These are phyloP conservation scores for Gracilaria gracilis DNA, from an alignment of 23 red algal genomes.

Conservation along the genomic window DNA sequence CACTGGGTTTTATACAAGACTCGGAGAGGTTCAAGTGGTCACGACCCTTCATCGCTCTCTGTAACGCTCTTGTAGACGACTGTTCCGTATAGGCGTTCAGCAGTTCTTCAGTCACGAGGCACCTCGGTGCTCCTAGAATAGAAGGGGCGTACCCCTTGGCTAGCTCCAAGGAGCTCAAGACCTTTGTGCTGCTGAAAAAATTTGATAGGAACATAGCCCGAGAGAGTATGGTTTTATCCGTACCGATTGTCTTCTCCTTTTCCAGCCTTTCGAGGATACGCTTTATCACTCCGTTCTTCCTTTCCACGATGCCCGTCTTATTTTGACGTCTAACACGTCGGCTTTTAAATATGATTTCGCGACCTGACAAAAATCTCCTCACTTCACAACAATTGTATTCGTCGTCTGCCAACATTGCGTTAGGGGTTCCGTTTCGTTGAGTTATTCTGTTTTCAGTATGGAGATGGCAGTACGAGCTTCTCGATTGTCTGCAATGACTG, in stretches of 20 bases:
- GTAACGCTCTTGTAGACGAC: constrained; percentile 18
- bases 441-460: too few relatives aligned
- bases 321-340: constrained; percentile 36
- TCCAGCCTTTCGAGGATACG: too few relatives aligned
- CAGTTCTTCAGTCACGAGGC: constrained; percentile 16
- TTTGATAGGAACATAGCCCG: constrained; percentile 39
- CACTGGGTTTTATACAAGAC: not conserved
- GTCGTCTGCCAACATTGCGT: too few relatives aligned
- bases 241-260: too few relatives aligned
- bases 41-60: constrained; percentile 21
- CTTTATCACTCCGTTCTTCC: too few relatives aligned
- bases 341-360: constrained; percentile 25
- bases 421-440: too few relatives aligned
- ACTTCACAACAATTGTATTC: too few relatives aligned
- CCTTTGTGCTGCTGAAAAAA: constrained; percentile 16
- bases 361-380: too few relatives aligned
- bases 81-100: constrained; percentile 26
- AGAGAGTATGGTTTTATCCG: too few relatives aligned
- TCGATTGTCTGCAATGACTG: constrained; percentile 23
- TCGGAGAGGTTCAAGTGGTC: not conserved
- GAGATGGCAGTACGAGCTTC: too few relatives aligned
- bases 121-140: not conserved
- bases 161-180: constrained; percentile 12
- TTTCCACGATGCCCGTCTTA: constrained; percentile 51
- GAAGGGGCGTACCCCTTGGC: constrained; percentile 4